Percentiles rank a stretch among this genome's conserved stretches.
Evolutionary conservation across 2,329 filamentous ascomycete species (phyloP).

Genomic region (Ophiobolus disseminans): DNA sequence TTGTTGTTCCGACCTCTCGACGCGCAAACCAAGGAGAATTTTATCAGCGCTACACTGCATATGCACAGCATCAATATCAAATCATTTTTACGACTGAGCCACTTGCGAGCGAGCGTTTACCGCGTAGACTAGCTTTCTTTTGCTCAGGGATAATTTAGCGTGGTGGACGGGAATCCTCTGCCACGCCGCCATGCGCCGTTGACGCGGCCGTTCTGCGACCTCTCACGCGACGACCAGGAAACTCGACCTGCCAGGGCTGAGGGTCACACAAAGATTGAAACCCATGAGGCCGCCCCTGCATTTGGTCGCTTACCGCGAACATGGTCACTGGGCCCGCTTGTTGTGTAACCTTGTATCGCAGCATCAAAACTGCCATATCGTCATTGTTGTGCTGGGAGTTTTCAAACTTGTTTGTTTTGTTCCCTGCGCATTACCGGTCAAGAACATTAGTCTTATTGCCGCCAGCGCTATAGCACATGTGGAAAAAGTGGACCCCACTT

Average conservation of each 20-base stretch:
- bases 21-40: not conserved
- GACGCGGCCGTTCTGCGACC: constrained; percentile 27
- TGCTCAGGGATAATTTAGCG: constrained; percentile 19
- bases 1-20: constrained; percentile 1
- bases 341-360: not conserved
- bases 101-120: not conserved
- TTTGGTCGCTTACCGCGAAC: constrained; percentile 11
- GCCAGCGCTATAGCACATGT: constrained; percentile 6
- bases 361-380: not conserved
- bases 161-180: constrained; percentile 28
- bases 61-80: constrained; percentile 3
- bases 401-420: not conserved
- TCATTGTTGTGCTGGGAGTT: not conserved
- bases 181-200: constrained; percentile 28
- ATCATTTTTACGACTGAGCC: not conserved
- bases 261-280: constrained; percentile 19
- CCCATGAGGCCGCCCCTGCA: constrained; percentile 7
- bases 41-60: constrained; percentile 1
- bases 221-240: constrained; percentile 20
- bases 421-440: constrained; percentile 9
- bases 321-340: constrained; percentile 18
- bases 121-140: not conserved
- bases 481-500: constrained; percentile 16
- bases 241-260: constrained; percentile 11
- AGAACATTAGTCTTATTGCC: not conserved